Percentiles rank a stretch among this genome's conserved stretches.
Evolutionary conservation across 345 rosid genomes (phyloP).

Genomic region (Salix exigua): DNA sequence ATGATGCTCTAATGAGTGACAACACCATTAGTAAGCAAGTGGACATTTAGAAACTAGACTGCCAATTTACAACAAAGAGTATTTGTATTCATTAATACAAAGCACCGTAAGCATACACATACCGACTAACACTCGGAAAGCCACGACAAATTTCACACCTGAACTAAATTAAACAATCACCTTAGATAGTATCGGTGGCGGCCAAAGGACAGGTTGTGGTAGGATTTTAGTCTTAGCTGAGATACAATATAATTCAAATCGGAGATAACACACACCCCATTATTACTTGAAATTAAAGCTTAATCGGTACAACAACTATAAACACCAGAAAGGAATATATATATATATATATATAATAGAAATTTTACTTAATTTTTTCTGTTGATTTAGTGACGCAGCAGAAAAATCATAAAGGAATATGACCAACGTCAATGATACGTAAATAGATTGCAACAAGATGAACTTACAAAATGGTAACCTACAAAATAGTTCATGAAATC

Average conservation of each 20-base stretch:
- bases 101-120: not conserved
- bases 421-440: no score
- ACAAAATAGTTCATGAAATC: no score
- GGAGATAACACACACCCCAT: no score
- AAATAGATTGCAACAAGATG: no score
- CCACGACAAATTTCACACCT: not conserved
- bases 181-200: not conserved
- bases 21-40: not conserved
- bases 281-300: not conserved
- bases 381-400: no score
- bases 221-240: not conserved
- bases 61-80: not conserved
- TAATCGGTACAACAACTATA: conserved; percentile 52
- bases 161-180: not conserved
- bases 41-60: not conserved
- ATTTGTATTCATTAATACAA: not conserved
- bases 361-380: no score
- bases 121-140: not conserved
- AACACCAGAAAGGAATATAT: no score
- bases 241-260: not conserved
- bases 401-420: no score
- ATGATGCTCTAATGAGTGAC: not conserved
- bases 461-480: no score
- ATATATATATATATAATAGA: no score
- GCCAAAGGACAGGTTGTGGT: no score